These are phyloP conservation scores for Sphagnum magellanicum DNA, from an alignment of 228 moss, liverwort and hornwort genomes.

Conservation along the genomic window DNA sequence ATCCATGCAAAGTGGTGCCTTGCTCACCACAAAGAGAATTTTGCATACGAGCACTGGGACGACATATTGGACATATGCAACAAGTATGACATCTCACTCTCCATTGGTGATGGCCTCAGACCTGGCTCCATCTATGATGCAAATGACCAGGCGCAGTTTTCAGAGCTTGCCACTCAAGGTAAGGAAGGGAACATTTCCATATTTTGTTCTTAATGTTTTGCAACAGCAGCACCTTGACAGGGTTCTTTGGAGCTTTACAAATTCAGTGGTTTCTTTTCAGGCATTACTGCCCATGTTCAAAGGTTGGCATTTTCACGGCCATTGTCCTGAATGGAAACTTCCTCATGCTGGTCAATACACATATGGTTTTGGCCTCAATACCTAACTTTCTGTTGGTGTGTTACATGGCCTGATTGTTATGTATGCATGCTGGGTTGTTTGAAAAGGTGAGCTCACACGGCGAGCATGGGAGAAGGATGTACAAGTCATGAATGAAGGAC, in stretches of 20 bases:
- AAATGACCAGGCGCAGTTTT: slow-evolving; percentile 90
- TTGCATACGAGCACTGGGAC: slow-evolving; percentile 88
- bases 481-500: slow-evolving; percentile 97
- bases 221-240: too few relatives aligned
- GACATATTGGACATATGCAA: slow-evolving; percentile 92
- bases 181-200: not conserved
- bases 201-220: too few relatives aligned
- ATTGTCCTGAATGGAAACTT: too few relatives aligned
- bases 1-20: slow-evolving; percentile 99
- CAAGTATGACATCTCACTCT: slow-evolving; percentile 82
- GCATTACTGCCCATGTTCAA: too few relatives aligned
- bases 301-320: too few relatives aligned
- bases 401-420: not conserved
- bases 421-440: not conserved
- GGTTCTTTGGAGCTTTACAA: too few relatives aligned
- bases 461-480: slow-evolving; percentile 98
- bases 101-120: slow-evolving; percentile 84
- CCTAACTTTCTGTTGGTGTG: too few relatives aligned
- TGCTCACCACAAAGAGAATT: slow-evolving; percentile 89
- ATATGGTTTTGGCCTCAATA: too few relatives aligned
- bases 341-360: too few relatives aligned
- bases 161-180: slow-evolving; percentile 89
- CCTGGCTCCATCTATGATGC: slow-evolving; percentile 91
- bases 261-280: too few relatives aligned
- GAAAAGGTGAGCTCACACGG: slow-evolving; percentile 71